These are phyloP conservation scores for Clonostachys byssicola DNA, from an alignment of 2,329 filamentous ascomycete genomes.

Conservation along the genomic window DNA sequence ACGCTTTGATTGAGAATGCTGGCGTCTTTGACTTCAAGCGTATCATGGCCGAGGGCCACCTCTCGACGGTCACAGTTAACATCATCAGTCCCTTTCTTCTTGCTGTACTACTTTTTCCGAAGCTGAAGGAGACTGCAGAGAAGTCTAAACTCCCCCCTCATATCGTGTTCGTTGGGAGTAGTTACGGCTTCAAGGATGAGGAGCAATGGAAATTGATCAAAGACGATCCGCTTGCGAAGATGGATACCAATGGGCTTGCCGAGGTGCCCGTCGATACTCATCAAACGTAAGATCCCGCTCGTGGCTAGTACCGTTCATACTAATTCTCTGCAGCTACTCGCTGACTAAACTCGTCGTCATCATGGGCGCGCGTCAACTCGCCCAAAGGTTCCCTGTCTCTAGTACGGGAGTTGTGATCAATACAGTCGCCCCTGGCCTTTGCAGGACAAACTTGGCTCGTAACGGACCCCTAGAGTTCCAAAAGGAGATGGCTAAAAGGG, in stretches of 20 bases:
- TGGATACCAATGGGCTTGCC: too few species aligned
- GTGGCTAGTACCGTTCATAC: too few species aligned
- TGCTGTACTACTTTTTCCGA: slow-evolving; percentile 34
- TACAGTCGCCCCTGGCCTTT: slow-evolving; percentile 32
- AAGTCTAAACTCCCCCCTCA: slow-evolving; percentile 24
- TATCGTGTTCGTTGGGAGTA: slow-evolving; percentile 23
- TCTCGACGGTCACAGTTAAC: slow-evolving; percentile 2
- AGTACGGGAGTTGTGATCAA: slow-evolving; percentile 29
- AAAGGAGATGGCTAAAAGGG: neutral
- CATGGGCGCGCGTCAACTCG: slow-evolving; percentile 23
- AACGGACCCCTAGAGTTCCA: neutral
- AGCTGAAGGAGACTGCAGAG: slow-evolving; percentile 26
- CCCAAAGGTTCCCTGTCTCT: slow-evolving; percentile 17
- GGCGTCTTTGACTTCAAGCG: slow-evolving; percentile 18
- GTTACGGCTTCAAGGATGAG: neutral
- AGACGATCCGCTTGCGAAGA: too few species aligned
- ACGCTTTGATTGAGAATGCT: slow-evolving; percentile 36
- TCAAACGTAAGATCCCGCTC: too few species aligned
- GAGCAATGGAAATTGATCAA: neutral
- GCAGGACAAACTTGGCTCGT: slow-evolving; percentile 5
- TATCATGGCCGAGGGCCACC: neutral
- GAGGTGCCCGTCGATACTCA: too few species aligned
- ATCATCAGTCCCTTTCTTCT: slow-evolving; percentile 33
- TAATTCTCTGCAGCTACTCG: slow-evolving; percentile 12
- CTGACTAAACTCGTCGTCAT: slow-evolving; percentile 22